Base-by-base conservation (phyloP, 495 filamentous ascomycete genomes). In the Daldinia childiae region DNA sequence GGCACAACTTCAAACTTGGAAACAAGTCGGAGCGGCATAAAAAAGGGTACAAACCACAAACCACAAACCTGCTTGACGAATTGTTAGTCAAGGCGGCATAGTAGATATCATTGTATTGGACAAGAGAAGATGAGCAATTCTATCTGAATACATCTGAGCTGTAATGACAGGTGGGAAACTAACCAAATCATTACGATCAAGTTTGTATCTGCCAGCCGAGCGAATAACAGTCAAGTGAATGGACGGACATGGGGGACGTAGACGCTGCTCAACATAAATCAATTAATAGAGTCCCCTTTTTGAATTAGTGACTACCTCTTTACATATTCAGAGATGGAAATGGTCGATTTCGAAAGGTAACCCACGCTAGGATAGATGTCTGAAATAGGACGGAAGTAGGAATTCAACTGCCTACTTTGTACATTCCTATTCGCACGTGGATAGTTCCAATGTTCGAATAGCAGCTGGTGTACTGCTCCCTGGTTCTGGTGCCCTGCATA, bases 1-100 rank as follows among this genome's bases (percentile, higher is more conserved):
- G 69, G 69, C 58, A 72, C 64, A 64, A 72, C 54, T 62, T 62
- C 62, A 71, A 66, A 66, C 68, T 63, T 71, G 63, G 69, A 71
- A 38, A 62, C 63, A 58, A 29, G 52, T 15, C n/a, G 58, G 55
- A 59, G 55, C 55, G 59, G 68, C 68, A 66, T 71, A 66, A 71
- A 62, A 61, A 62, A 12, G 51, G 45, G 21, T 56, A 52, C 51
- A 58, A 26, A 55, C n/a, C n/a, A 52, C 51, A 58, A 26, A 55
- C n/a, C n/a, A 59, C 29, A 72, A 59, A 50, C 55, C 58, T 62
- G 59, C 43, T 60, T 51, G 57, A 50, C 17, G 34, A 63, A 60
- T 55, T 30, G 19, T 56, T 48, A 57, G 50, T 69, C 55, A 69
- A 58, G 65, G 39, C 19, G 9, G 19, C 19, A 48, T 21, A 24